These are phyloP conservation scores for Limnomonas spitsbergensis DNA, from an alignment of 139 green algal genomes.

Conservation along the genomic window DNA sequence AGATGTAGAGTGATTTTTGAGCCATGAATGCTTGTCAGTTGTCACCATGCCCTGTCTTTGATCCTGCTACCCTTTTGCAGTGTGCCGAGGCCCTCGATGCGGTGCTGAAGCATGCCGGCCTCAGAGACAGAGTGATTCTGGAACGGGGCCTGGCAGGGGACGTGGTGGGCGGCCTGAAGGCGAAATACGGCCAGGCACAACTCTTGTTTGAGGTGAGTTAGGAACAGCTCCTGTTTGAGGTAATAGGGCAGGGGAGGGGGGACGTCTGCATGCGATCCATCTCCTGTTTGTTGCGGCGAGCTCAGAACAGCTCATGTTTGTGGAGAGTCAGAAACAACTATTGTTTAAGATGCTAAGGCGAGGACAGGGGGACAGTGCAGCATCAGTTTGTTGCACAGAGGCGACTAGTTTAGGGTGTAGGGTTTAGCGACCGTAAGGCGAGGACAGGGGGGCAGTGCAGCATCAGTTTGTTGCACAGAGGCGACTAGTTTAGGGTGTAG, in stretches of 20 bases:
- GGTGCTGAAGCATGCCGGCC: not conserved
- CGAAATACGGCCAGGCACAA: slow-evolving; percentile 4
- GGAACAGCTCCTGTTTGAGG: too few relatives aligned
- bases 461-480: not conserved
- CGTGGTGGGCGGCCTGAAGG: not conserved
- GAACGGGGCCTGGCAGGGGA: not conserved
- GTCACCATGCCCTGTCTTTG: too few relatives aligned
- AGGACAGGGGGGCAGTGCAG: not conserved
- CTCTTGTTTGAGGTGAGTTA: slow-evolving; percentile 12
- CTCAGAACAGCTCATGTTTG: too few relatives aligned
- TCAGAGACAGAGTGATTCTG: not conserved
- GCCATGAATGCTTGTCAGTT: too few relatives aligned
- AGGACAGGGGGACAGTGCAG: not conserved
- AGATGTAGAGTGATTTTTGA: too few relatives aligned
- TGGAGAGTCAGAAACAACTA: too few relatives aligned
- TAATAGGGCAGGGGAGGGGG: too few relatives aligned
- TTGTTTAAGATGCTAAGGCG: not conserved
- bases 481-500: too few relatives aligned
- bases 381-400: not conserved
- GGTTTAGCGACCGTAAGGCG: not conserved
- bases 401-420: too few relatives aligned
- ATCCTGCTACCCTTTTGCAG: too few relatives aligned
- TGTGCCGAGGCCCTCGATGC: not conserved
- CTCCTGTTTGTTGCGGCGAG: too few relatives aligned
- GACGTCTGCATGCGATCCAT: too few relatives aligned